Percentiles rank a stretch among this genome's conserved stretches.
phyloP scores from a whole-genome alignment of 208 protist species.

The Leishmania mexicana region DNA sequence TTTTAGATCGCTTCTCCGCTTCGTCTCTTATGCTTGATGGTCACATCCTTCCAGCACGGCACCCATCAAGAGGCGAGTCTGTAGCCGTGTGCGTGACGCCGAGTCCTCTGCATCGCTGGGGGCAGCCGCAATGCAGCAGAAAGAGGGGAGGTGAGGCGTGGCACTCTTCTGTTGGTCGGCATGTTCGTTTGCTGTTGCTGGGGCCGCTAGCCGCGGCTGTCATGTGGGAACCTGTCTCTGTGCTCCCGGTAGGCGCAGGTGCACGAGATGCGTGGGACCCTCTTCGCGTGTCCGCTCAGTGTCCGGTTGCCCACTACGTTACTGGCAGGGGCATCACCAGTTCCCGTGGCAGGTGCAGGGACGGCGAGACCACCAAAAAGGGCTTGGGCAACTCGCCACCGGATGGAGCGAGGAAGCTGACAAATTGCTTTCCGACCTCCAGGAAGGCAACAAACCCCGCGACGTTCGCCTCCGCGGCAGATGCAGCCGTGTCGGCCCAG shows the following conservation, averaged over 20 bases:
- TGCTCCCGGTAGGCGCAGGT: not conserved
- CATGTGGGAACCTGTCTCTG: not conserved
- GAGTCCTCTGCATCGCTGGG: not conserved
- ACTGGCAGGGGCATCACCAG: conserved; percentile 51
- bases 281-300: not conserved
- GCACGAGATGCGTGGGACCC: too few species aligned
- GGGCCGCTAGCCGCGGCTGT: not conserved
- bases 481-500: conserved; percentile 64
- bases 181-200: not conserved
- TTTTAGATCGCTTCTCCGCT: too few species aligned
- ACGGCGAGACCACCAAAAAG: conserved; percentile 77
- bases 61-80: not conserved
- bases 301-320: not conserved
- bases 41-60: not conserved
- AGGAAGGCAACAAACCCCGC: conserved; percentile 80
- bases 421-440: conserved; percentile 73
- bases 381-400: conserved; percentile 69
- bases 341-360: conserved; percentile 51
- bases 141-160: not conserved
- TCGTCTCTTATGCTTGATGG: not conserved
- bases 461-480: conserved; percentile 62
- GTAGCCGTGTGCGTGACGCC: not conserved
- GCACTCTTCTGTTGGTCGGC: not conserved
- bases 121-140: not conserved
- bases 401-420: conserved; percentile 76